Conservation (phyloP, 257 asterid species). For the Capsicum baccatum region DNA sequence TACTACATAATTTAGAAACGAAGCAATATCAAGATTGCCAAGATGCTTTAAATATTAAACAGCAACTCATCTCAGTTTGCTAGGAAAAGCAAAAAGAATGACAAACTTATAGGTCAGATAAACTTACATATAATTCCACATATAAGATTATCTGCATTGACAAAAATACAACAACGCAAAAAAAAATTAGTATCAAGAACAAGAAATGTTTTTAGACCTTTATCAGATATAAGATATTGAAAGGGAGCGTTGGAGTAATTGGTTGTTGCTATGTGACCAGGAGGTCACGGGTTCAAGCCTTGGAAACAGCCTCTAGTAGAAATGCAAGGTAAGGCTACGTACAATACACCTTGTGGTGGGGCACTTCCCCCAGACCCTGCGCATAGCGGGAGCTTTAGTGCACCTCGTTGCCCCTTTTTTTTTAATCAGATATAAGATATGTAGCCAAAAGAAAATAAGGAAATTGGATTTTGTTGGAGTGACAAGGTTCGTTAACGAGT, state of each 20-base stretch:
- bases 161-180: conserved; percentile 31
- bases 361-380: too few species aligned
- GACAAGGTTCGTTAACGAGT: background rate
- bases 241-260: too few species aligned
- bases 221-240: too few species aligned
- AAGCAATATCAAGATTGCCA: background rate
- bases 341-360: too few species aligned
- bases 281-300: too few species aligned
- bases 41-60: conserved; percentile 6
- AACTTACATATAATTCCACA: conserved; percentile 93
- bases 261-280: too few species aligned
- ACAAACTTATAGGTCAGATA: conserved; percentile 26
- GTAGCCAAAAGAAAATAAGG: background rate
- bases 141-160: conserved; percentile 83
- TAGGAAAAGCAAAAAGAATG: background rate
- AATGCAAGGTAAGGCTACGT: too few species aligned
- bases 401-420: too few species aligned
- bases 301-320: too few species aligned
- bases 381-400: too few species aligned
- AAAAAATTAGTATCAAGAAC: conserved; percentile 34
- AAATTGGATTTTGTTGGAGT: background rate
- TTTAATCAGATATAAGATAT: background rate
- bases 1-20: conserved; percentile 11
- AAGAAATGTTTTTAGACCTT: background rate
- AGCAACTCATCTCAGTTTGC: background rate